Base-by-base conservation (phyloP, 2,329 filamentous ascomycete species). In the Pseudogymnoascus sp. region DNA sequence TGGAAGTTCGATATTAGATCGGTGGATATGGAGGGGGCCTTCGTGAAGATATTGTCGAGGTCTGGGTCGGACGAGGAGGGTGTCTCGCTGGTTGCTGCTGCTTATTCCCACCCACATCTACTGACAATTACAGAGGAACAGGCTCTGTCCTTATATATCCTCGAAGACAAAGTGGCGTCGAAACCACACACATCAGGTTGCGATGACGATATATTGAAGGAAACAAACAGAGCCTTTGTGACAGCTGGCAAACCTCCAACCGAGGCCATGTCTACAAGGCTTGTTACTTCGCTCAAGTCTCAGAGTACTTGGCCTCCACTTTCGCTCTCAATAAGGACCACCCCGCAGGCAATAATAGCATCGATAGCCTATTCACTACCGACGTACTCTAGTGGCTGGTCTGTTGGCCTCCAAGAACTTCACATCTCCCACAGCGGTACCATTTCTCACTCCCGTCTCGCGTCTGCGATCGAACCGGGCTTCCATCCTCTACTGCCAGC, bases 361-460 rank as follows among this genome's bases (percentile, higher is more conserved):
- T 91, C 90, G 0, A 89, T 97, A 62, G 92, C 90, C 1, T 97
- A 96, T 71, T 89, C 90, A 0, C 85, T 95, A 65, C 86, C 88
- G 14, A 88, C 89, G 2, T 84, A 86, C 67, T 79, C 87, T 2
- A 85, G 85, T 43, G 91, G 91, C 28, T 97, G 92, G 90, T 91
- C 89, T 6, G 82, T 96, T 14, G 92, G 91, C 2, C 83, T 97
- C n/a, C 93, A 97, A 72, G 93, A 97, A 72, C 77, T 97, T 43
- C 85, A 88, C 62, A 80, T 96, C 25, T 68, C 68, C 2, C 64
- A 64, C 14, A 59, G 53, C 2, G 68, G 68, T 5, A 59, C 47
- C 7, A 71, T 82, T 0, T 67, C 78, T 1, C 73, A 75, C 36
- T 82, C 80, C 2, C 76, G 80, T 6, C 67, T 82, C 3, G 75